Evolutionary conservation across 83 land plant species (phyloP).

Genomic region (Diphasiastrum complanatum): DNA sequence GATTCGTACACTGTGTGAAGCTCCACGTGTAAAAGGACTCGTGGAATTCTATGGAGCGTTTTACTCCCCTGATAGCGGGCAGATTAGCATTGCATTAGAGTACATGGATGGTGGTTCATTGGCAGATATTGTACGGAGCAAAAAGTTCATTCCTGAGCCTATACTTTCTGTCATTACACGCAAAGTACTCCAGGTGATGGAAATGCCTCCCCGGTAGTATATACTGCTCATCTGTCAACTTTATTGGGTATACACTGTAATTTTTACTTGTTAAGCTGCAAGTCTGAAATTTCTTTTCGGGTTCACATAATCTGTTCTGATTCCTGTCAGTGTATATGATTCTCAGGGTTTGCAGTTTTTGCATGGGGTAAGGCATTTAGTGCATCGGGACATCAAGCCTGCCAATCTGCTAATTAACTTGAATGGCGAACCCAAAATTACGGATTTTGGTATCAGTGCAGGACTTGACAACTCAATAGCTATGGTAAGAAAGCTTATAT

Average conservation of each 20-base stretch:
- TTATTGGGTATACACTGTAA: slow-evolving; percentile 2
- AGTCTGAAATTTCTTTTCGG: not conserved
- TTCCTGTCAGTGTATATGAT: not conserved
- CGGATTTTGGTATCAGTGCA: slow-evolving; percentile 98
- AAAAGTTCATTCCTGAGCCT: slow-evolving; percentile 75
- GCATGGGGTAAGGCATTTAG: slow-evolving; percentile 85
- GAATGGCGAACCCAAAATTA: slow-evolving; percentile 95
- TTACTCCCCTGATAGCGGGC: slow-evolving; percentile 92
- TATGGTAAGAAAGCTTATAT: slow-evolving; percentile 49
- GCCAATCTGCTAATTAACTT: slow-evolving; percentile 95
- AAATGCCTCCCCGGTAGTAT: not conserved
- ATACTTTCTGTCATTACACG: slow-evolving; percentile 76
- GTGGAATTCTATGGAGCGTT: slow-evolving; percentile 97
- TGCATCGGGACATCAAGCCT: slow-evolving; percentile 96
- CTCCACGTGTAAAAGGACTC: slow-evolving; percentile 69
- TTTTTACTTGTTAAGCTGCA: not conserved
- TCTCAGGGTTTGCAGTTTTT: slow-evolving; percentile 74
- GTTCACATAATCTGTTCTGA: slow-evolving; percentile 3
- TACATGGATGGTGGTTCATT: slow-evolving; percentile 99
- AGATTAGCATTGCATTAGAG: slow-evolving; percentile 93
- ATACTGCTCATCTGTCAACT: not conserved
- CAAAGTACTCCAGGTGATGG: slow-evolving; percentile 63
- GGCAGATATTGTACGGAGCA: slow-evolving; percentile 60
- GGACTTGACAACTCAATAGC: slow-evolving; percentile 95
- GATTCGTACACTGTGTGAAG: slow-evolving; percentile 88